Percentiles rank a stretch among this genome's conserved stretches.
phyloP scores from a whole-genome alignment of 495 filamentous ascomycete genomes.

The Penicillium canescens region DNA sequence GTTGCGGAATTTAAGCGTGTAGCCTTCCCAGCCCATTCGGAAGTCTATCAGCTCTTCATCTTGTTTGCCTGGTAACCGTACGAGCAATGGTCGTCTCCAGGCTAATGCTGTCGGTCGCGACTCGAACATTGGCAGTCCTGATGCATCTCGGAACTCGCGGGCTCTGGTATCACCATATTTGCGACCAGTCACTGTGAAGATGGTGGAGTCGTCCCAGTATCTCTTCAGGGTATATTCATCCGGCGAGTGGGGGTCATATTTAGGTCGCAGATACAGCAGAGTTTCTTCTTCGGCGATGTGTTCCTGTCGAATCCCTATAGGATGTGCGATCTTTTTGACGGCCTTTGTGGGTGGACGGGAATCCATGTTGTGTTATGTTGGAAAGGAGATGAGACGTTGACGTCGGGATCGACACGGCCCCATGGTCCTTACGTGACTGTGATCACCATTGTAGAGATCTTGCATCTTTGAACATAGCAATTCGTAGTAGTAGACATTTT shows the following conservation, averaged over 20 bases:
- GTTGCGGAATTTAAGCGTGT: constrained; percentile 15
- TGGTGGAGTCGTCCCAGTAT: constrained; percentile 11
- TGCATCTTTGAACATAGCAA: background rate
- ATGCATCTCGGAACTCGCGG: constrained; percentile 22
- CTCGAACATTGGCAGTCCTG: constrained; percentile 24
- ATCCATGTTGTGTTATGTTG: too few relatives aligned
- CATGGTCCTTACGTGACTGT: background rate
- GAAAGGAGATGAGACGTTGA: background rate
- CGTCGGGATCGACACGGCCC: background rate
- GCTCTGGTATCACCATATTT: constrained; percentile 11
- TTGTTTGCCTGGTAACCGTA: constrained; percentile 18
- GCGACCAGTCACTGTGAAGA: constrained; percentile 20
- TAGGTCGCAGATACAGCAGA: constrained; percentile 16
- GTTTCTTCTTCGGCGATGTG: constrained; percentile 3
- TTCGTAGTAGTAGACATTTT: too few relatives aligned
- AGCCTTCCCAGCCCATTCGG: background rate
- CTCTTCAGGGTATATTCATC: constrained; percentile 18
- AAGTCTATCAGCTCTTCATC: constrained; percentile 12
- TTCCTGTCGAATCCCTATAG: constrained; percentile 6
- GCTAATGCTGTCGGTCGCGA: background rate
- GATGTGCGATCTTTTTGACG: background rate
- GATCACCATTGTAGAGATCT: background rate
- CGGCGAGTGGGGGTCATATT: constrained; percentile 11
- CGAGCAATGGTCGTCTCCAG: constrained; percentile 10
- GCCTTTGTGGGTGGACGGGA: background rate